A percentile compares a stretch with the other conserved stretches of the same genome.
These are phyloP conservation scores for Chlorella ohadii DNA, from an alignment of 139 green algal species.

Conservation along the genomic window DNA sequence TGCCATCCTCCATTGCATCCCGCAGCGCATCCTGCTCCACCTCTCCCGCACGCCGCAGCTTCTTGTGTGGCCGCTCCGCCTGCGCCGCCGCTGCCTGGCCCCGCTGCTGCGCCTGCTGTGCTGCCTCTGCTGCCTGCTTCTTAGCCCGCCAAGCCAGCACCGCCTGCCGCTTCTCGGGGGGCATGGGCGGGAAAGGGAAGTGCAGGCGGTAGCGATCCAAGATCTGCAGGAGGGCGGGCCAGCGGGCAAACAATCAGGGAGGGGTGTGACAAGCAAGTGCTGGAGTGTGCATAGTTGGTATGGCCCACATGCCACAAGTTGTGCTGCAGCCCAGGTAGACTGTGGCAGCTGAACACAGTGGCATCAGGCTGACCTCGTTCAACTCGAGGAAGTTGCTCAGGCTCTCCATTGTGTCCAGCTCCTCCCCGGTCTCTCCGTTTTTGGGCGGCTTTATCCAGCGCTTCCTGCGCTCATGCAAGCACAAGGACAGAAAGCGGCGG, in stretches of 20 bases:
- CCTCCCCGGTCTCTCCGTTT: too few species aligned
- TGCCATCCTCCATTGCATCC: not conserved
- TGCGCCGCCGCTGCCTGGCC: not conserved
- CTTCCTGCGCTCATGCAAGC: not conserved
- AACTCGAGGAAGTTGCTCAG: not conserved
- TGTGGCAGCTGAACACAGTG: too few species aligned
- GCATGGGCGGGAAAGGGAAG: not conserved
- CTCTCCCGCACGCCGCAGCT: not conserved
- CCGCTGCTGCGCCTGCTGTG: not conserved
- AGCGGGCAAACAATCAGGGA: not conserved
- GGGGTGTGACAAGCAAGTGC: not conserved
- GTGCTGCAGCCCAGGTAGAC: too few species aligned
- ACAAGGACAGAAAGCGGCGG: too few species aligned
- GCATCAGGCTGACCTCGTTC: not conserved
- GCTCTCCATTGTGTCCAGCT: not conserved
- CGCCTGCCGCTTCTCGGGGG: not conserved
- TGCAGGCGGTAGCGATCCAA: not conserved
- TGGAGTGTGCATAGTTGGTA: too few species aligned
- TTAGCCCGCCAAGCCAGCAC: not conserved
- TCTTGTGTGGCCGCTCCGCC: not conserved
- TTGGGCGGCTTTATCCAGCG: slow-evolving; percentile 8
- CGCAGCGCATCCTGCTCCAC: not conserved
- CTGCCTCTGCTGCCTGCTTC: not conserved
- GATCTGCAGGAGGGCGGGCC: not conserved
- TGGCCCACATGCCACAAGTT: too few species aligned